A percentile compares a stretch with the other conserved stretches of the same genome.
These are phyloP conservation scores for Gypsophila paniculata DNA, from an alignment of 179 eudicot genomes.

Conservation along the genomic window DNA sequence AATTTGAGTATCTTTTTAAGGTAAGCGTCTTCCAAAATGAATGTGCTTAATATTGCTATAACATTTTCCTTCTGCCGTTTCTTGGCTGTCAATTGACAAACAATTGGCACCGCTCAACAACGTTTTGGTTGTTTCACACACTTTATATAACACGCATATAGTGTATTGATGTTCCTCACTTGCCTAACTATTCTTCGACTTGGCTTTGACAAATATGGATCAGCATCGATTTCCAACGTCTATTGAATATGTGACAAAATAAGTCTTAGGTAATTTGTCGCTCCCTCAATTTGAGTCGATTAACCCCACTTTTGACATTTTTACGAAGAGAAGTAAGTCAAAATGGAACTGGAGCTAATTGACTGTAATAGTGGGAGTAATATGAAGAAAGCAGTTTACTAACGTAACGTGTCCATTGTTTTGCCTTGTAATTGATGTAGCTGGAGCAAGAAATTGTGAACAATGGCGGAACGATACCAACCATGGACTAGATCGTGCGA, in stretches of 20 bases:
- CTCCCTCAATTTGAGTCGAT: neutral
- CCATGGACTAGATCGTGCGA: slow-evolving; percentile 11
- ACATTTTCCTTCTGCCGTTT: neutral
- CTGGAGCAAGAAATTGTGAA: slow-evolving; percentile 40
- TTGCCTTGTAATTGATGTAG: slow-evolving; percentile 23
- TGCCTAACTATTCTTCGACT: no score
- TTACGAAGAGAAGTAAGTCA: neutral
- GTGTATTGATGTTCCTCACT: neutral
- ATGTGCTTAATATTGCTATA: neutral
- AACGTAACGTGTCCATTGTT: neutral
- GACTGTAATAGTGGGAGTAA: neutral
- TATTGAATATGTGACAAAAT: neutral
- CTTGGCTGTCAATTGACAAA: neutral
- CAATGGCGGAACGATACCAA: slow-evolving; percentile 42
- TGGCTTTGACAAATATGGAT: slow-evolving; percentile 1
- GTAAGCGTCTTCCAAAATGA: slow-evolving; percentile 12
- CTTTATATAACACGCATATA: neutral
- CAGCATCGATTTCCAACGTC: neutral
- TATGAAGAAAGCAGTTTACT: no score
- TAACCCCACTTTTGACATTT: neutral
- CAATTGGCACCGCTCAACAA: neutral
- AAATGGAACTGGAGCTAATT: neutral
- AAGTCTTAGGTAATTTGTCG: neutral
- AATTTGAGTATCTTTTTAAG: slow-evolving; percentile 43
- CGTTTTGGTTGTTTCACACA: neutral